Evolutionary conservation across 768 basidiomycete genomes (phyloP), one percentile per base, ranked within the genome.

Genomic region (Auricularia cornea): DNA sequence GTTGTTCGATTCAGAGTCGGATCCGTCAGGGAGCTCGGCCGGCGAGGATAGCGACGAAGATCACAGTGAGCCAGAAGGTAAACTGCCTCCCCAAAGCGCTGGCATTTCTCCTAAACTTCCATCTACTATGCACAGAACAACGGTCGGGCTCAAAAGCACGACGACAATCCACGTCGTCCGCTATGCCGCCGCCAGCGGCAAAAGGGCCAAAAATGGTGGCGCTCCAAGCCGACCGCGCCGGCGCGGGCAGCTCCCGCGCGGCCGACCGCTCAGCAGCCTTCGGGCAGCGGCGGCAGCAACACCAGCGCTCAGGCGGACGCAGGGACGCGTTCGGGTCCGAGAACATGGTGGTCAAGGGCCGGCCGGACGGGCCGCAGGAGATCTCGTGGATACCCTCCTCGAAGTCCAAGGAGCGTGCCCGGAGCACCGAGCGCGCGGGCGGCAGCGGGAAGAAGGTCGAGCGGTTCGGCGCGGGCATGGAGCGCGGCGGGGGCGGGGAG

Each of bases 401-500:
- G 1, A 71, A 79, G 3, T 74, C 78, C 31, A n/a, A n/a, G n/a
- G n/a, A n/a, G n/a, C 62, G 33, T 63, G 79, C 79, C 65, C 75
- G 75, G 33, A 75, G 40, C 41, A 38, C 59, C 74, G 70, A 75
- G 71, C 59, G 76, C 73, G 67, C 69, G 74, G 69, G 71, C 74
- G 69, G 3, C 68, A 66, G 64, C 77, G 81, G 69, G 87, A 84
- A 72, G 87, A 85, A 30, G 51, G 35, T 38, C 35, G 92, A 94
- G 74, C 75, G 74, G 54, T 95, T 96, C 70, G 94, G 94, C 30
- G 89, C 86, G 52, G 94, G 94, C 28, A 78, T 98, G 86, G 93
- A 97, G 79, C 87, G 81, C 68, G 92, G 92, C 1, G 81, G 83
- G 2, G 79, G 78, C 59, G 83, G 82, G 44, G 73, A 76, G 11